Percentiles rank a stretch among this genome's conserved stretches.
phyloP scores from a whole-genome alignment of 2,329 filamentous ascomycete genomes.

The Thermothelomyces thermophilus region DNA sequence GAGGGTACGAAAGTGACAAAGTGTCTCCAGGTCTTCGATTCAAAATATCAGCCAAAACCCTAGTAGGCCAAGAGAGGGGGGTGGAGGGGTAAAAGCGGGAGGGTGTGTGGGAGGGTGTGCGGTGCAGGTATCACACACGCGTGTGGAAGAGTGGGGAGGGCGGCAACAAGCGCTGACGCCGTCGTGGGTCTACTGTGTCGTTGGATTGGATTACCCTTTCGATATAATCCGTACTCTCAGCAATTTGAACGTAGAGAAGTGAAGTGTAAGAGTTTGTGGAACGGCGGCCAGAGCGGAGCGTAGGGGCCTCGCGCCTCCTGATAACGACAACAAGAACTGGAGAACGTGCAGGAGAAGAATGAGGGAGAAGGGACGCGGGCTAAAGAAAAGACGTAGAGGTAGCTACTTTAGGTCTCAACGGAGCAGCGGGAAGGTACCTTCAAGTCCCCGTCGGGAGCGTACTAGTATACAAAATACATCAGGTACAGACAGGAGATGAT shows the following conservation, averaged over 20 bases:
- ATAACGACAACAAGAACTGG: constrained; percentile 2
- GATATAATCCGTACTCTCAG: constrained; percentile 5
- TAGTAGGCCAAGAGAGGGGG: constrained; percentile 9
- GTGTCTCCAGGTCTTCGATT: constrained; percentile 21
- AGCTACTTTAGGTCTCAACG: constrained; percentile 20
- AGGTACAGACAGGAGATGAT: not conserved
- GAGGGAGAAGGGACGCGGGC: constrained; percentile 15
- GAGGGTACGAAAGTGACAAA: constrained; percentile 11
- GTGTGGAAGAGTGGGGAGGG: constrained; percentile 9
- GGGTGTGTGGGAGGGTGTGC: constrained; percentile 6
- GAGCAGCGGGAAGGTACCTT: constrained; percentile 13
- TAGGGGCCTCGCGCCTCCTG: constrained; percentile 14
- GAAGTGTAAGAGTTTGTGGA: not conserved
- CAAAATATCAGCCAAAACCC: constrained; percentile 15
- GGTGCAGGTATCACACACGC: constrained; percentile 14
- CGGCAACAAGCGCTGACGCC: constrained; percentile 19
- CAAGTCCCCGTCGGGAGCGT: not conserved
- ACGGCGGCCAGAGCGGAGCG: constrained; percentile 7
- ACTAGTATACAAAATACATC: too few species aligned
- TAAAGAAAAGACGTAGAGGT: too few species aligned
- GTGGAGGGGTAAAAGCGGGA: constrained; percentile 7
- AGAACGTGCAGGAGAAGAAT: not conserved
- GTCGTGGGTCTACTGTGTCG: constrained; percentile 12
- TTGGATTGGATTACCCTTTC: not conserved
- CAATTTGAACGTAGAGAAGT: not conserved